Conservation (phyloP, 2,329 filamentous ascomycete species). For the Colletotrichum scovillei region DNA sequence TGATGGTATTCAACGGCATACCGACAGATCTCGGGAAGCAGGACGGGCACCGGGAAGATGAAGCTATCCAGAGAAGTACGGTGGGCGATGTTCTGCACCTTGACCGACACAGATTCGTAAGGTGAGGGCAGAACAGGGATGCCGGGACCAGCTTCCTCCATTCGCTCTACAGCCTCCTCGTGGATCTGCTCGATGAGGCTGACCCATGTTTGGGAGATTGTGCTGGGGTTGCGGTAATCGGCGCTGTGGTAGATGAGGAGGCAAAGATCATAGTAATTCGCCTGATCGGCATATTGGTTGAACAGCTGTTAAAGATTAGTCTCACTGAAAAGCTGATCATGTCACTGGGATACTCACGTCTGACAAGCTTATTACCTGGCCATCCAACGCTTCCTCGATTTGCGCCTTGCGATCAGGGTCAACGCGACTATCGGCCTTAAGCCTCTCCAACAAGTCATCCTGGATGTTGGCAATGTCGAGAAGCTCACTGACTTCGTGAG, state of each 20-base stretch:
- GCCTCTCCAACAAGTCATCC: conserved; percentile 85
- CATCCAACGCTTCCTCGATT: conserved; percentile 77
- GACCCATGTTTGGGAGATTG: conserved; percentile 87
- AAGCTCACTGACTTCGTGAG: conserved; percentile 85
- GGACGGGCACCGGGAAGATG: conserved; percentile 71
- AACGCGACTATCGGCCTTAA: conserved; percentile 80
- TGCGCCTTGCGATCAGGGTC: conserved; percentile 70
- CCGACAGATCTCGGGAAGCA: conserved; percentile 71
- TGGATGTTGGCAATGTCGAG: conserved; percentile 96
- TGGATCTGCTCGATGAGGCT: conserved; percentile 82
- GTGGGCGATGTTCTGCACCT: conserved; percentile 73
- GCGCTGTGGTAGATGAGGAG: conserved; percentile 92
- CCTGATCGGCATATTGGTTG: conserved; percentile 90
- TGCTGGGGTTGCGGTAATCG: conserved; percentile 87
- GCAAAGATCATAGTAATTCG: conserved; percentile 93
- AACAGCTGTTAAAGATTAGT: conserved; percentile 73
- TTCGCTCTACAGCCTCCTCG: conserved; percentile 59
- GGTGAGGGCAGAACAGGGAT: conserved; percentile 61
- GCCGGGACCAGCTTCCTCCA: conserved; percentile 54
- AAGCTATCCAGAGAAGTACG: conserved; percentile 73
- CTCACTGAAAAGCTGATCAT: not conserved
- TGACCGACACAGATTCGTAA: conserved; percentile 76
- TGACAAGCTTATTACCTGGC: conserved; percentile 80
- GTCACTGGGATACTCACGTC: conserved; percentile 66
- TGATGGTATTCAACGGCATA: conserved; percentile 71